Evolutionary conservation across 768 basidiomycete species (phyloP), one percentile per base, ranked within the genome.

Genomic region (Amanita thiersii): DNA sequence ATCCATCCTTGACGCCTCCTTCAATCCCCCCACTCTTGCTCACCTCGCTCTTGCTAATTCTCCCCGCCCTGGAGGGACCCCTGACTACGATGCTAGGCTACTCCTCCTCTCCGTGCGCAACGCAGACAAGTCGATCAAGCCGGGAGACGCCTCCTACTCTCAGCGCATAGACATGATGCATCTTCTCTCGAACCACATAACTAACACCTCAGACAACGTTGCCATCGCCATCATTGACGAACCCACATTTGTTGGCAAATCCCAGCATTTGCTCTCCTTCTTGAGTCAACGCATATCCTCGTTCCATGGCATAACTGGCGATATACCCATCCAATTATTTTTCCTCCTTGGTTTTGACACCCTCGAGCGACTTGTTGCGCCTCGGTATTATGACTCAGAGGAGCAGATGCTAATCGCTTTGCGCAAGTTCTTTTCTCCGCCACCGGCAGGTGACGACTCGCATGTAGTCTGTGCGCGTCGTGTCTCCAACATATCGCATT

Each of bases 91-190:
- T 43, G 83, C 87, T 1, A 78, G 70, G 39, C 64, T 96, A 1
- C 70, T 94, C 4, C 68, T 93, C 1, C 73, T 94, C 34, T 91
- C 90, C 23, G 77, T 89, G 31, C 73, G 80, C 41, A 94, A 97
- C 51, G 88, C 78, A 3, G 91, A 97, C 61, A 97, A 97, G 61
- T 51, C 62, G 4, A 63, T 85, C 33, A 77, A 79, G 50, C 60
- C 75, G 0, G 72, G 75, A 1, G 89, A 91, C 56, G 85, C 86
- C 17, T 77, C 81, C 0, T 73, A 79, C 44, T 52, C 68, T n/a
- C 86, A 92, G 53, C 78, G 92, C 18, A 59, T 92, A 20, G 81
- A 88, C 52, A 94, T 94, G 90, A 90, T 94, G 78, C 51, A 59
- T 24, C 68, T 78, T n/a, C 65, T 91, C 18, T 72, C 82, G 1